Conservation (phyloP, 2,329 filamentous ascomycete genomes). For the Aspergillus intermedius region DNA sequence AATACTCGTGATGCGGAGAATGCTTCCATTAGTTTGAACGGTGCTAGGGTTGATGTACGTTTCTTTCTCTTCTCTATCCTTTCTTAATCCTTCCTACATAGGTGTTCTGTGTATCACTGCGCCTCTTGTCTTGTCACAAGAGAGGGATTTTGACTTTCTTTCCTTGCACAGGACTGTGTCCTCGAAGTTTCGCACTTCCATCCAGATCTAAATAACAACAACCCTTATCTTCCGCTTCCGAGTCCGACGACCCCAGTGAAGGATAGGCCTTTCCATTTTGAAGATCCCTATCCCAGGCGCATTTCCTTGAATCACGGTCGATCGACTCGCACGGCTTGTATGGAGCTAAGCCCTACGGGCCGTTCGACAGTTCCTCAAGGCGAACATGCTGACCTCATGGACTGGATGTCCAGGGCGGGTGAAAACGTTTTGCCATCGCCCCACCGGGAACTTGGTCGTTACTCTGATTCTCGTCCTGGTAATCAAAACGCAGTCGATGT, state of each 20-base stretch:
- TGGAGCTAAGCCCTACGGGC: conserved; percentile 34
- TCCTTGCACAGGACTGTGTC: conserved; percentile 20
- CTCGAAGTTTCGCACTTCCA: conserved; percentile 25
- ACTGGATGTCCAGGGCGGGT: conserved; percentile 25
- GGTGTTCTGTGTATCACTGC: too few relatives aligned
- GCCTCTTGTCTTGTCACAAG: neutral
- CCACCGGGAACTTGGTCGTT: conserved; percentile 20
- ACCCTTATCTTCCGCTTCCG: conserved; percentile 6
- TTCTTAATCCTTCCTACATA: neutral
- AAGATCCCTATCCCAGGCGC: conserved; percentile 10
- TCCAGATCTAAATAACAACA: conserved; percentile 21
- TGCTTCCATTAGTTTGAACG: conserved; percentile 29
- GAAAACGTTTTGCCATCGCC: conserved; percentile 23
- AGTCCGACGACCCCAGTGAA: conserved; percentile 11
- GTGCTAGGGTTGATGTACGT: conserved; percentile 30
- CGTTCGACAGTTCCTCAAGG: conserved; percentile 34
- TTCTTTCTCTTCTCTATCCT: neutral
- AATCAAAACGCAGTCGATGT: conserved; percentile 42
- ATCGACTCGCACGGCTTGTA: conserved; percentile 15
- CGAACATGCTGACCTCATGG: conserved; percentile 25
- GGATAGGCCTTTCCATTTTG: conserved; percentile 9
- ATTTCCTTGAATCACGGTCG: conserved; percentile 10
- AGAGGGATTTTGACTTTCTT: neutral
- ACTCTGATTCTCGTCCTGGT: conserved; percentile 22
- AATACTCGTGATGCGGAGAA: conserved; percentile 32